Evolutionary conservation across 2,329 filamentous ascomycete species (phyloP), one percentile per base, ranked within the genome.

Genomic region (Paecilomyces niveus): DNA sequence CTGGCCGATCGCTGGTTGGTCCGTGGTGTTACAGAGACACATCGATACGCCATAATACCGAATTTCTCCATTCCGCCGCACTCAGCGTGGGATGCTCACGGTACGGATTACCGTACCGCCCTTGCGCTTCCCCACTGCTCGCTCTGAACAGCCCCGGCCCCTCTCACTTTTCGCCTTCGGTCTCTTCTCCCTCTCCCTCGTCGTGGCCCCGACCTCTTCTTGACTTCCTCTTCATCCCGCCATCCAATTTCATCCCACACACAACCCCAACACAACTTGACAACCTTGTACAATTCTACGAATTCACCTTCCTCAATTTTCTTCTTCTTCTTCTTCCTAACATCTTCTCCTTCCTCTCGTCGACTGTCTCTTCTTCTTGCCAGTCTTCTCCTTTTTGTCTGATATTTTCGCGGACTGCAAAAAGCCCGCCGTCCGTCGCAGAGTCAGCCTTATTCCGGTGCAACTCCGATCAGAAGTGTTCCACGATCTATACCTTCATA

Each of bases 301-400:
- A 52, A 53, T 50, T 50, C 57, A 57, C 64, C 58, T 62, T 54
- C 58, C 59, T 57, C 55, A 55, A 24, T 62, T 62, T 54, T 64
- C 64, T 39, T 22, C 22, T 22, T 22, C 22, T 22, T 22, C 22
- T 56, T 58, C 58, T 35, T 49, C 33, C 49, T 15, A 54, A 60
- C 59, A 62, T 59, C 59, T 59, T 57, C 57, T 61, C 59, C 58
- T 62, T 60, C 64, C 62, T 59, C 59, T 62, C 60, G 65, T 59
- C 62, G 62, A 66, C 64, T 62, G 61, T 61, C 61, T 63, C 59
- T 57, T 62, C n/a, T 45, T 45, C 39, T n/a, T 45, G 39, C 15
- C 39, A 59, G 57, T 60, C 60, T 65, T 63, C 58, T 59, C 61
- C 65, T 61, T 68, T 65, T 68, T 66, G 63, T 65, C 62, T 67